Conservation (phyloP, 768 basidiomycete species). For the Trametes maxima region DNA sequence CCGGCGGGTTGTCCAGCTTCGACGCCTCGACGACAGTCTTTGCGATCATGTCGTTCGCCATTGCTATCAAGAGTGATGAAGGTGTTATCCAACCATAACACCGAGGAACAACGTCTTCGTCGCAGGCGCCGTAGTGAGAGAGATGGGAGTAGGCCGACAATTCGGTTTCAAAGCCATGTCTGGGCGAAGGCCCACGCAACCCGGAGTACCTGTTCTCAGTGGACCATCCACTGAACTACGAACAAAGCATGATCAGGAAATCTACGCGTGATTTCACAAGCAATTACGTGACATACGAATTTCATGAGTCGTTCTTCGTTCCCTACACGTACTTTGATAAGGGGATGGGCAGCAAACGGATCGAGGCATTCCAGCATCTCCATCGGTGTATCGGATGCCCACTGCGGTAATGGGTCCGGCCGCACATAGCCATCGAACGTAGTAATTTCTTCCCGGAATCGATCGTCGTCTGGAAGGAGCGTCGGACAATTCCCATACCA, state of each 20-base stretch:
- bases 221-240: neutral
- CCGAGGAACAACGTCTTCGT: slow-evolving; percentile 13
- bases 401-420: neutral
- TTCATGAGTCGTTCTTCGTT: no score
- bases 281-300: no score
- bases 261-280: no score
- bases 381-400: no score
- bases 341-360: no score
- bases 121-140: slow-evolving; percentile 15
- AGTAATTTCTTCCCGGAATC: neutral
- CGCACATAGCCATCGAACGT: neutral
- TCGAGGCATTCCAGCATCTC: no score
- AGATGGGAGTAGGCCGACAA: slow-evolving; percentile 19
- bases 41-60: neutral
- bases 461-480: neutral
- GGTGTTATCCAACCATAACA: slow-evolving; percentile 28
- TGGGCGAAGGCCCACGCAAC: neutral
- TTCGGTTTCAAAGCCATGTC: slow-evolving; percentile 10
- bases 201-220: neutral
- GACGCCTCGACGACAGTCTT: neutral
- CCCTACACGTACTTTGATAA: no score
- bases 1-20: slow-evolving; percentile 2
- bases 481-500: neutral
- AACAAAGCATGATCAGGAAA: neutral
- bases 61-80: neutral